Conservation (phyloP, 1,284 basidiomycete species). For the Phylloporus sp. region DNA sequence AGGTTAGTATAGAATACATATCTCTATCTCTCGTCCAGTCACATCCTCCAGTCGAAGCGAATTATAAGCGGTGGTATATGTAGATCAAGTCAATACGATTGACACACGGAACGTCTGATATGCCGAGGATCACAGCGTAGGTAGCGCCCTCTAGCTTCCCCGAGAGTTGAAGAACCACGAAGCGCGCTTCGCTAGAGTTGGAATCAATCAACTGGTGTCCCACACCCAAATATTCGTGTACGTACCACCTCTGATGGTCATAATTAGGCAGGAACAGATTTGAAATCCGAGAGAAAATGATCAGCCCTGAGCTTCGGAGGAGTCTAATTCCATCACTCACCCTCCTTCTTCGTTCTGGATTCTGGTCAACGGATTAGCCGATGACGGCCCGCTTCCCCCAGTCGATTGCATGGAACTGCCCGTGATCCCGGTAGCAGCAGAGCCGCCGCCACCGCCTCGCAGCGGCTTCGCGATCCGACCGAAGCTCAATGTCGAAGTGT, state of each 20-base stretch:
- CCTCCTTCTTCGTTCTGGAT: conserved; percentile 80
- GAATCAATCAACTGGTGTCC: conserved; percentile 22
- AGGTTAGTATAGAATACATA: conserved; percentile 34
- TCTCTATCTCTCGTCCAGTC: conserved; percentile 15
- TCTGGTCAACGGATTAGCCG: conserved; percentile 65
- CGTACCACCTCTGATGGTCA: conserved; percentile 47
- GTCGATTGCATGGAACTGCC: conserved; percentile 48
- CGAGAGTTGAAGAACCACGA: conserved; percentile 89
- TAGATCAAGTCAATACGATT: conserved; percentile 43
- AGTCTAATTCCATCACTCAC: conserved; percentile 50
- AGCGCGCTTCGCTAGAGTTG: conserved; percentile 73
- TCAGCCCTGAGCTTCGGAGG: conserved; percentile 30
- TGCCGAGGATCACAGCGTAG: conserved; percentile 17
- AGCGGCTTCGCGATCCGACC: conserved; percentile 97
- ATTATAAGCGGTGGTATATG: conserved; percentile 36
- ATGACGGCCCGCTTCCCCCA: conserved; percentile 48
- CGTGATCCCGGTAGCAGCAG: conserved; percentile 40
- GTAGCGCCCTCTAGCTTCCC: conserved; percentile 42
- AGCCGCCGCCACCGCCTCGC: conserved; percentile 88
- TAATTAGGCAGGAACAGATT: conserved; percentile 11
- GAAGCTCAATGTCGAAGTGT: conserved; percentile 76
- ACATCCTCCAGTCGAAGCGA: conserved; percentile 23
- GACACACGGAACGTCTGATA: conserved; percentile 17
- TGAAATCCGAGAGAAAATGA: conserved; percentile 13
- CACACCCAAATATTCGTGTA: conserved; percentile 15